These are phyloP conservation scores for Isochrysis galbana DNA, from an alignment of 78 protist genomes.

Conservation along the genomic window DNA sequence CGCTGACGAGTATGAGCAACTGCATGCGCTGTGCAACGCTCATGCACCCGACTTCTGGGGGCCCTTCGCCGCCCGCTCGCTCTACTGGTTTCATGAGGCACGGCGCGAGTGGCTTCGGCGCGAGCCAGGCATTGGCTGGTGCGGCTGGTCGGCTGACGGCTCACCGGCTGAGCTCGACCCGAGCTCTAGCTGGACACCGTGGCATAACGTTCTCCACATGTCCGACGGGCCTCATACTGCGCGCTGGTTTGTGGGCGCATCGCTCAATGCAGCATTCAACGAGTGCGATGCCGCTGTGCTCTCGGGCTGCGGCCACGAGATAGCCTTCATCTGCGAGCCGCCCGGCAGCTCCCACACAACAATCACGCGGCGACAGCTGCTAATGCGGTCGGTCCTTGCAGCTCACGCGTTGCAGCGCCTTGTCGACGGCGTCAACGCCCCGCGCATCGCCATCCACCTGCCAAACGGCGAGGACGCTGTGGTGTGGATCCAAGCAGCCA, in stretches of 20 bases:
- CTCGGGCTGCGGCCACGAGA: neutral
- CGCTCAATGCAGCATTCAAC: neutral
- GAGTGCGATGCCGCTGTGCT: neutral
- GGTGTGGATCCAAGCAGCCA: neutral
- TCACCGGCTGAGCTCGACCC: neutral
- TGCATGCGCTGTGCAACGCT: no score
- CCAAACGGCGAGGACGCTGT: neutral
- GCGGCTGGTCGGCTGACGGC: neutral
- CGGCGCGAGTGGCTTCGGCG: neutral
- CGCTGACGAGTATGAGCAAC: no score
- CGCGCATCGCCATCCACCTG: neutral
- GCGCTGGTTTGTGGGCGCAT: neutral
- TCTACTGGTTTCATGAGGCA: neutral
- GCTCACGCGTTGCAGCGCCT: neutral
- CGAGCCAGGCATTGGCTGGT: neutral
- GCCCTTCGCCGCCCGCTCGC: neutral
- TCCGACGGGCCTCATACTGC: neutral
- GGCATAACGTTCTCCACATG: neutral
- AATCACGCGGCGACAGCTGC: neutral
- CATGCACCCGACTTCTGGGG: neutral
- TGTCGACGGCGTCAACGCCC: neutral
- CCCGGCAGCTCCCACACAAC: neutral
- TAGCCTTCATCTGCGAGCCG: neutral
- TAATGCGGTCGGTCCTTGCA: neutral
- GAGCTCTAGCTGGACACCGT: neutral